A percentile compares a stretch with the other conserved stretches of the same genome.
Evolutionary conservation across 106 monocot species (phyloP).

Genomic region (Allium cepa): DNA sequence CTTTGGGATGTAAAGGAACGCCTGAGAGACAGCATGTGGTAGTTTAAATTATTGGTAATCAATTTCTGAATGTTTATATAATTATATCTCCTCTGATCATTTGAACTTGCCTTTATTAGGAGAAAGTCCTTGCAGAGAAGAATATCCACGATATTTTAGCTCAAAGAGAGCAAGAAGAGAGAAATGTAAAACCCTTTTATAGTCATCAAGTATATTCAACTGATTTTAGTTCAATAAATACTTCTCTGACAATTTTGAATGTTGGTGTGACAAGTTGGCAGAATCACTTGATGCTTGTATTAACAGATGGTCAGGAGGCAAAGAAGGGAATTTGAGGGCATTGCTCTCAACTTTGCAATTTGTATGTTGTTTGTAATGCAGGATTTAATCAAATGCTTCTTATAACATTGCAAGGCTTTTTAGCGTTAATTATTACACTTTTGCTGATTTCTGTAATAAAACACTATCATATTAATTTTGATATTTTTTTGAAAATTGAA

Average conservation of each 20-base stretch:
- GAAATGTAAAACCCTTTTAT: conserved; percentile 50
- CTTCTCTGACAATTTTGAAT: neutral
- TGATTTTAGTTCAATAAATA: neutral
- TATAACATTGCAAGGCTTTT: too few species aligned
- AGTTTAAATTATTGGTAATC: neutral
- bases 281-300: conserved; percentile 76
- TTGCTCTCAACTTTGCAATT: conserved; percentile 96
- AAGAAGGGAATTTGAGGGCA: conserved; percentile 97
- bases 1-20: conserved; percentile 76
- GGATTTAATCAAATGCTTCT: too few species aligned
- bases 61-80: neutral
- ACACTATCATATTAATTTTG: too few species aligned
- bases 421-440: too few species aligned
- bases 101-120: conserved; percentile 29
- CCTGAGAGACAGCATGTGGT: conserved; percentile 84
- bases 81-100: neutral
- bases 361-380: conserved; percentile 21
- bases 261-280: conserved; percentile 46
- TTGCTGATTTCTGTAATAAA: too few species aligned
- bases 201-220: neutral
- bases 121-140: conserved; percentile 97
- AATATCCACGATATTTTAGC: conserved; percentile 74
- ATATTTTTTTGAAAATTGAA: too few species aligned
- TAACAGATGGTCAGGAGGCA: conserved; percentile 87
- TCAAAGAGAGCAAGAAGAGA: conserved; percentile 90